These are phyloP conservation scores for Mentha longifolia DNA, from an alignment of 257 asterid genomes.

Conservation along the genomic window DNA sequence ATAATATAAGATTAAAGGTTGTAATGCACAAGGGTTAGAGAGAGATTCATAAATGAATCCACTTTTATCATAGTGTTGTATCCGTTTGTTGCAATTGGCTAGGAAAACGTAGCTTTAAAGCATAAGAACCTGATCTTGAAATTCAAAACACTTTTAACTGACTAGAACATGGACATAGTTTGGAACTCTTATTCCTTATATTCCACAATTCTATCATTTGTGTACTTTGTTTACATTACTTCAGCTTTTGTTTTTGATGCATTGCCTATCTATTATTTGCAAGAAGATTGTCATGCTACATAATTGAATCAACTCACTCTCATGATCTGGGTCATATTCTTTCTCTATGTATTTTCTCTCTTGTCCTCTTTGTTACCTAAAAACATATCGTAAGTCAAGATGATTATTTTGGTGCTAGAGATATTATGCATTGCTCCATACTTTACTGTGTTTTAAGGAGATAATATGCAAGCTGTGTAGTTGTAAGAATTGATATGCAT, in stretches of 20 bases:
- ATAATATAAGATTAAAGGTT: neutral
- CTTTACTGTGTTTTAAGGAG: too few relatives aligned
- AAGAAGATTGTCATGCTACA: neutral
- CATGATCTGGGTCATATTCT: too few relatives aligned
- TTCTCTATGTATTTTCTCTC: too few relatives aligned
- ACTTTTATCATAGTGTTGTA: neutral
- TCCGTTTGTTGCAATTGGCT: neutral
- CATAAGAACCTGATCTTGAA: conserved; percentile 16
- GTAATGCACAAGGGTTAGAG: neutral
- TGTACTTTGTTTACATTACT: too few relatives aligned
- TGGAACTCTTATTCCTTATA: neutral
- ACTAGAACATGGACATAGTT: conserved; percentile 1
- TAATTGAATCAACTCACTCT: too few relatives aligned
- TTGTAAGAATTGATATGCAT: too few relatives aligned
- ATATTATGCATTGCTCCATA: too few relatives aligned
- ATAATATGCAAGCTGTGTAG: too few relatives aligned
- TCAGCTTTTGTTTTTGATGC: too few relatives aligned
- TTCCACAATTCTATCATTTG: neutral
- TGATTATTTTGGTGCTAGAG: too few relatives aligned
- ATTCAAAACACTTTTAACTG: neutral
- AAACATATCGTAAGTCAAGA: too few relatives aligned
- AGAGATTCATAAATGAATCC: neutral
- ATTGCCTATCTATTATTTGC: neutral
- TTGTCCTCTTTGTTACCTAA: too few relatives aligned
- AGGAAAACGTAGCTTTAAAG: neutral